phyloP scores from a whole-genome alignment of 257 asterid genomes.

The Echites panduratus region DNA sequence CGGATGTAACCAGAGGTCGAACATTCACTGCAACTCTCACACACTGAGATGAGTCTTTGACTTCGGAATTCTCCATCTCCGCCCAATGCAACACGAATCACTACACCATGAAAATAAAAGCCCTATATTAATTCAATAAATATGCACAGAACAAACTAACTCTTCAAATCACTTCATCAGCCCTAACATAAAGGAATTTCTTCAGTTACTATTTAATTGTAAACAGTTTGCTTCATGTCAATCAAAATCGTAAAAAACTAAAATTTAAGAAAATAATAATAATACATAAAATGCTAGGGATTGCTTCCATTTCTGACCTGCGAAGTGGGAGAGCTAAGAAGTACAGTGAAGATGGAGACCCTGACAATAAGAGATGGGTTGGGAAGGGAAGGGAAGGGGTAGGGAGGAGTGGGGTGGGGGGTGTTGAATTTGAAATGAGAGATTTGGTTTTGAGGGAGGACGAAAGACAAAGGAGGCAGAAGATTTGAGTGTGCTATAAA shows the following conservation, averaged over 20 bases:
- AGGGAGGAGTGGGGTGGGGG: no score
- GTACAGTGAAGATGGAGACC: background rate
- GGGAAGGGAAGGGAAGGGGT: no score
- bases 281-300: background rate
- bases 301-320: background rate
- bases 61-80: constrained; percentile 56
- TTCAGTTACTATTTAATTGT: background rate
- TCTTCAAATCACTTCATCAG: background rate
- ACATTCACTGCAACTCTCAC: constrained; percentile 88
- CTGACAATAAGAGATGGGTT: background rate
- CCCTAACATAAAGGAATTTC: background rate
- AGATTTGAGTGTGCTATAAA: background rate
- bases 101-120: background rate
- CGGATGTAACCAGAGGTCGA: constrained; percentile 82
- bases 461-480: background rate
- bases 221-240: background rate
- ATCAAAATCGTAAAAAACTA: background rate
- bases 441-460: constrained; percentile 3
- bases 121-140: constrained; percentile 3
- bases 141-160: background rate
- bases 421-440: constrained; percentile 17
- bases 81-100: constrained; percentile 11
- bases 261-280: background rate
- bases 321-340: background rate
- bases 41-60: constrained; percentile 53